Base-by-base conservation (phyloP, 1,284 basidiomycete genomes). In the Ganoderma meredithae region DNA sequence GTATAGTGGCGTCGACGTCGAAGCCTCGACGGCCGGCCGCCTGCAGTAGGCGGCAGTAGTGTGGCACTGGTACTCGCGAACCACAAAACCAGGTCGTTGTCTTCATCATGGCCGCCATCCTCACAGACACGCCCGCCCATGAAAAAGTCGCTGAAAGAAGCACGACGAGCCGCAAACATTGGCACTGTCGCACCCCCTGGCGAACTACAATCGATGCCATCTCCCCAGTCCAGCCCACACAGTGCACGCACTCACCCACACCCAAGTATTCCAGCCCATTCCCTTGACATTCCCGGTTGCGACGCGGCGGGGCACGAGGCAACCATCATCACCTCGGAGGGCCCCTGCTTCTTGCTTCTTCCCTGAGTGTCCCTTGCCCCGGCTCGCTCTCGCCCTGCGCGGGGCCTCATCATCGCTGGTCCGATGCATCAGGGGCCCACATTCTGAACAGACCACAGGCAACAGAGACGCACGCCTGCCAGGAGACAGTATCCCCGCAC, bases 231-330 rank as follows among this genome's bases (percentile, higher is more conserved):
- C 27, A 31, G 27, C 27, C 27, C 3, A 31, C 27, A 31, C 27
- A 31, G 27, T 31, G 27, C 27, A 31, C 27, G 27, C 27, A 31
- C 27, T 31, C 27, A 31, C 27, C 27, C 27, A 31, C 27, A 31
- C 27, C n/a, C n/a, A n/a, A n/a, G 27, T 3, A 31, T 31, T 31
- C 27, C 27, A 31, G 9, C 36, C 36, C 36, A 36, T 36, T 36
- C 36, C 36, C 36, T 36, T 36, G 36, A 36, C 36, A 36, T 36
- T 36, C 36, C 47, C 47, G 12, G 47, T 25, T 4, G 47, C 47
- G 31, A 25, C 8, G 36, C 41, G 39, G 36, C 41, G 39, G 59
- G 39, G 59, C 41, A 60, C 59, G 59, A 60, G 60, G 60, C 60
- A 61, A 61, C 60, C 60, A 61, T 61, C 60, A 61, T 22, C 58